Evolutionary conservation across 306 rosid species (phyloP).

Genomic region (Trichosanthes cucumerina): DNA sequence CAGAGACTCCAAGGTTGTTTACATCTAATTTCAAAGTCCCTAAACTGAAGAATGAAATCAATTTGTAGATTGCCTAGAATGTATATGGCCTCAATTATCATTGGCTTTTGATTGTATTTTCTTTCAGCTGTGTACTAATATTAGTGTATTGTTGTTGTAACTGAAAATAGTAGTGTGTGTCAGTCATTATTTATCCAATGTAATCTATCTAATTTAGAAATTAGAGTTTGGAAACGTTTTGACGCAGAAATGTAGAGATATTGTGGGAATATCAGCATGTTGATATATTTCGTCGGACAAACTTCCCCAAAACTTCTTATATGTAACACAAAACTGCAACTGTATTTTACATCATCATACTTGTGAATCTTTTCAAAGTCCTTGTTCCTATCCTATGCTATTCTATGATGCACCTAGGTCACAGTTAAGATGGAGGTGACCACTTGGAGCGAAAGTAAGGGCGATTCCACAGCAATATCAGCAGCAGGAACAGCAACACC

Average conservation of each 20-base stretch:
- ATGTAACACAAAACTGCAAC: background rate
- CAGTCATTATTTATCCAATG: background rate
- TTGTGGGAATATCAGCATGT: background rate
- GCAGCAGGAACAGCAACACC: conserved; percentile 1
- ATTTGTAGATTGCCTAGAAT: background rate
- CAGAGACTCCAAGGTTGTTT: conserved; percentile 9
- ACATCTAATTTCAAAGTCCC: conserved; percentile 10
- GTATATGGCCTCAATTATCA: background rate
- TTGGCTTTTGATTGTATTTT: background rate
- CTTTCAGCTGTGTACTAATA: background rate
- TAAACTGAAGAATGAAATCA: conserved; percentile 9
- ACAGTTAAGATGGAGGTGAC: background rate
- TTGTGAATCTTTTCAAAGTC: background rate
- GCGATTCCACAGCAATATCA: background rate
- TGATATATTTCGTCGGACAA: background rate
- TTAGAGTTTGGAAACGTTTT: background rate
- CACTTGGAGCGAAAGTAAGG: conserved; percentile 1
- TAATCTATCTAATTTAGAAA: background rate
- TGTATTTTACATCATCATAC: background rate
- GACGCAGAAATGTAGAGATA: background rate
- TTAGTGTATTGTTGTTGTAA: background rate
- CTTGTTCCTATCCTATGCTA: background rate
- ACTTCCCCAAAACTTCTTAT: background rate
- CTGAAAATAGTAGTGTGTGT: background rate
- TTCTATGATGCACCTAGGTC: background rate